These are phyloP conservation scores for Solanum chiquidenum DNA, from an alignment of 257 asterid genomes.

Conservation along the genomic window DNA sequence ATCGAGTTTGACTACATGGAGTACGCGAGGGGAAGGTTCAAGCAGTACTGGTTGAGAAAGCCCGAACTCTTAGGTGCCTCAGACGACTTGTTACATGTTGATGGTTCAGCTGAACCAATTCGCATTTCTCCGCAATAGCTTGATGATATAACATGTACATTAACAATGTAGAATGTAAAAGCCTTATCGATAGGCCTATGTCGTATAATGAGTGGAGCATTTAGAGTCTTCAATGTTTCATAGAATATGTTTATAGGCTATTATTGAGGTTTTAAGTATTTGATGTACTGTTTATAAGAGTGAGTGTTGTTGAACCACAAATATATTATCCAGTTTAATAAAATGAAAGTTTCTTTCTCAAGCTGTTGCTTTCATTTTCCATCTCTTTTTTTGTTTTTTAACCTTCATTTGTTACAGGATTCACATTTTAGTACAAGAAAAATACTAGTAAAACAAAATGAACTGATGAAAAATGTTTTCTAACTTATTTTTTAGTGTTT, in stretches of 20 bases:
- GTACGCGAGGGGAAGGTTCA: conserved; percentile 80
- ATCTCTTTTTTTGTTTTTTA: neutral
- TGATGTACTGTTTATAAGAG: neutral
- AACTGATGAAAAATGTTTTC: too few relatives aligned
- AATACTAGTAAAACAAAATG: neutral
- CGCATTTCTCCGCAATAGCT: neutral
- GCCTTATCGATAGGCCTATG: neutral
- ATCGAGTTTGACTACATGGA: conserved; percentile 75
- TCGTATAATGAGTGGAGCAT: neutral
- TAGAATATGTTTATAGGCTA: neutral
- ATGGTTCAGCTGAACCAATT: conserved; percentile 1
- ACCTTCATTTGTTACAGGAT: neutral
- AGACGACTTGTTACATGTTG: neutral
- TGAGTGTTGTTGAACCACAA: neutral
- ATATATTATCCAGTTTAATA: neutral
- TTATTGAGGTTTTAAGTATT: neutral
- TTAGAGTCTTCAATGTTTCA: neutral
- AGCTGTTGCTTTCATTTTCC: neutral
- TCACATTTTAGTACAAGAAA: neutral
- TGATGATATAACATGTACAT: neutral
- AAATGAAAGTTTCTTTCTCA: neutral
- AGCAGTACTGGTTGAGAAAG: conserved; percentile 69
- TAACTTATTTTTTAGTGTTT: too few relatives aligned
- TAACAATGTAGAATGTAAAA: neutral
- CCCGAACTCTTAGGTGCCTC: conserved; percentile 14